These are phyloP conservation scores for Diversispora eburnea DNA, from an alignment of 192 early-diverging fungal genomes.

Conservation along the genomic window DNA sequence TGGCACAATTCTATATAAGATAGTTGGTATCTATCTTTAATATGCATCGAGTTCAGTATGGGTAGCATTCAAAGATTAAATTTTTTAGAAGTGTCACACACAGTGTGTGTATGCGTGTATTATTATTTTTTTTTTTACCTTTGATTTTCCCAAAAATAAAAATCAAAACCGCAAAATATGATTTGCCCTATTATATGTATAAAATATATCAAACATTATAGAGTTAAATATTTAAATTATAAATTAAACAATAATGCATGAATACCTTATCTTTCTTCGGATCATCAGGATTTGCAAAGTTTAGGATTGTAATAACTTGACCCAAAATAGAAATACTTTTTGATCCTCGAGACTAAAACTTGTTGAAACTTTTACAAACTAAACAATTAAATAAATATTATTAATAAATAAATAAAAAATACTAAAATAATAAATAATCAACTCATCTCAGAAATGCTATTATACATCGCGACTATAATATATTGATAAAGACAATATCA, in stretches of 20 bases:
- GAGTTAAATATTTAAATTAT: neutral
- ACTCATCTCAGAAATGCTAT: slow-evolving; percentile 36
- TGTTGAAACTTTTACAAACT: slow-evolving; percentile 1
- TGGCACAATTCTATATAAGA: too few species aligned
- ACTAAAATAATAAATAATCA: neutral
- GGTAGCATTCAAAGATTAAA: too few species aligned
- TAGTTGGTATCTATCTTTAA: too few species aligned
- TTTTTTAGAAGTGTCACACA: too few species aligned
- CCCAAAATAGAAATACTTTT: slow-evolving; percentile 22
- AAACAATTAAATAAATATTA: neutral
- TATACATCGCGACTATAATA: slow-evolving; percentile 39
- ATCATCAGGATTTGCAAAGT: neutral
- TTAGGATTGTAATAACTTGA: slow-evolving; percentile 10
- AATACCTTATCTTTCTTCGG: slow-evolving; percentile 29
- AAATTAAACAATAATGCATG: neutral
- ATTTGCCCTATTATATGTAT: slow-evolving; percentile 17
- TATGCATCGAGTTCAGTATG: too few species aligned
- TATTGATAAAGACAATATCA: slow-evolving; percentile 49
- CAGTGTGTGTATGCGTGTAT: too few species aligned
- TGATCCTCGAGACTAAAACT: slow-evolving; percentile 9
- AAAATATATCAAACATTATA: neutral
- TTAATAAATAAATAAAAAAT: neutral
- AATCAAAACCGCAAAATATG: slow-evolving; percentile 28
- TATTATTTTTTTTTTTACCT: too few species aligned
- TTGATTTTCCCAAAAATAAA: too few species aligned